Evolutionary conservation across 2,329 filamentous ascomycete genomes (phyloP).

Genomic region (Cytospora leucostoma): DNA sequence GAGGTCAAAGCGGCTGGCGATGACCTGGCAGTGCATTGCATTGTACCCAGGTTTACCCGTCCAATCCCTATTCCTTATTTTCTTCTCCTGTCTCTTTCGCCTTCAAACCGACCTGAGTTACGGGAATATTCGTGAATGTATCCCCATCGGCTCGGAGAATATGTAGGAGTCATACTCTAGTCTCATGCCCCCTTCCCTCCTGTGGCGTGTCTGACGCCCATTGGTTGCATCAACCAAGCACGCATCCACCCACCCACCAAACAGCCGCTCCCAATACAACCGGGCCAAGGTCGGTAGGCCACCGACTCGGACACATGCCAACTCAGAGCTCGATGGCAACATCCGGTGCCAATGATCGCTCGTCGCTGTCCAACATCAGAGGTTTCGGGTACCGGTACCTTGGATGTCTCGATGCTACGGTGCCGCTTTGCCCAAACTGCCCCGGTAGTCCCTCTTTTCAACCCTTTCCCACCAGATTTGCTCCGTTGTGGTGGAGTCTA

Average conservation of each 20-base stretch:
- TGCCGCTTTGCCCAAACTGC: conserved; percentile 13
- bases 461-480: conserved; percentile 23
- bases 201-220: conserved; percentile 18
- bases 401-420: conserved; percentile 15
- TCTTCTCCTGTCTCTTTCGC: neutral
- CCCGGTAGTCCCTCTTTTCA: conserved; percentile 1
- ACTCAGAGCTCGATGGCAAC: conserved; percentile 19
- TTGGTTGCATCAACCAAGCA: conserved; percentile 5
- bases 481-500: conserved; percentile 14
- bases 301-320: conserved; percentile 24
- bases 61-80: neutral
- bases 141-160: neutral
- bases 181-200: conserved; percentile 2
- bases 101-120: neutral
- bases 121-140: neutral
- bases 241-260: conserved; percentile 18
- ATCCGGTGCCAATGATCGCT: conserved; percentile 15
- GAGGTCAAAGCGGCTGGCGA: conserved; percentile 5
- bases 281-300: conserved; percentile 21
- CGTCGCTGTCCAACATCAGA: conserved; percentile 7
- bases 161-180: conserved; percentile 5
- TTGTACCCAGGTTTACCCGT: neutral
- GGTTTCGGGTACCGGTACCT: conserved; percentile 9
- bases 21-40: conserved; percentile 24
- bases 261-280: conserved; percentile 10